These are phyloP conservation scores for Diaporthe ampelina DNA, from an alignment of 2,329 filamentous ascomycete genomes.

Conservation along the genomic window DNA sequence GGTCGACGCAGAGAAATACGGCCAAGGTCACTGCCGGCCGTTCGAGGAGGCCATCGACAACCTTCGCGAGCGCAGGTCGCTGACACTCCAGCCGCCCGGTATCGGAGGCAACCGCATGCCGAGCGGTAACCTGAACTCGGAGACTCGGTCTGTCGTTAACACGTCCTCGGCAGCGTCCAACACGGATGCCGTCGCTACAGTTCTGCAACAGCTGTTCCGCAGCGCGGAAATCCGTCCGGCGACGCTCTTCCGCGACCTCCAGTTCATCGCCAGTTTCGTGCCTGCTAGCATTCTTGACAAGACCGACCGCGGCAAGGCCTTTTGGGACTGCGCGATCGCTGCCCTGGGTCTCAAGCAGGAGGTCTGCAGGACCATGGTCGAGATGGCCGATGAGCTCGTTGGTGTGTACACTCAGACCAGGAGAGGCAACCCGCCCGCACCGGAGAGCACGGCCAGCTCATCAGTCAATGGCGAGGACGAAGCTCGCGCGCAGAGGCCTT, in stretches of 20 bases:
- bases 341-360: conserved; percentile 91
- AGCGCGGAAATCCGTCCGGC: conserved; percentile 80
- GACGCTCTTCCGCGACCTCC: conserved; percentile 84
- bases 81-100: conserved; percentile 61
- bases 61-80: conserved; percentile 76
- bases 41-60: conserved; percentile 79
- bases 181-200: conserved; percentile 75
- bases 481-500: conserved; percentile 42
- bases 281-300: conserved; percentile 72
- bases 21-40: conserved; percentile 56
- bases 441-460: conserved; percentile 46
- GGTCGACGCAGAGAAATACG: conserved; percentile 37
- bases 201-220: conserved; percentile 77
- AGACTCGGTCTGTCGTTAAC: conserved; percentile 61
- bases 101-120: conserved; percentile 42
- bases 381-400: conserved; percentile 69
- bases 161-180: conserved; percentile 62
- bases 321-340: conserved; percentile 90
- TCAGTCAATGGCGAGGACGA: conserved; percentile 47
- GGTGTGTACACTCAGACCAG: conserved; percentile 76
- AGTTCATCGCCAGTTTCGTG: conserved; percentile 79
- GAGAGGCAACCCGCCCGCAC: conserved; percentile 52
- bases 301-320: conserved; percentile 80
- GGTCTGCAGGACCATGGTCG: conserved; percentile 83
- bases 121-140: conserved; percentile 51